These are phyloP conservation scores for Entomortierella lignicola DNA, from an alignment of 192 early-diverging fungal species.

Conservation along the genomic window DNA sequence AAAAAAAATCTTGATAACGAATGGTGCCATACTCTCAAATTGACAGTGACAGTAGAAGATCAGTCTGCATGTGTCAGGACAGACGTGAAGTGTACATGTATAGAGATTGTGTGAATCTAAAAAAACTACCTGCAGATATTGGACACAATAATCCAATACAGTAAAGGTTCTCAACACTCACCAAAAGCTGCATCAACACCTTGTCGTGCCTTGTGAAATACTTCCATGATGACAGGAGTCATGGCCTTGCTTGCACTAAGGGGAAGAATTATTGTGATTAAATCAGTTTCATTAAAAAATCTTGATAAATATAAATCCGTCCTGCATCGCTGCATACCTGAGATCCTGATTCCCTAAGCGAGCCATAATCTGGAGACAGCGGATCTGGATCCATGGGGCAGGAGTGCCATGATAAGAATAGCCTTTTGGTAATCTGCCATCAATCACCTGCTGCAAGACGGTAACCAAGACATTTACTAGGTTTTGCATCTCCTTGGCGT, in stretches of 20 bases:
- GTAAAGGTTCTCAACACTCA: constrained; percentile 14
- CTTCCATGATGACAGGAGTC: constrained; percentile 45
- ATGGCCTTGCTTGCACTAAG: constrained; percentile 51
- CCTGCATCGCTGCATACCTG: constrained; percentile 27
- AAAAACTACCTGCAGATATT: no score
- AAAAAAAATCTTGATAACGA: neutral
- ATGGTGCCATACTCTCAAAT: no score
- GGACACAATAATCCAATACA: no score
- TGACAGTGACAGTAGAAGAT: no score
- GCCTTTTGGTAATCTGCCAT: constrained; percentile 56
- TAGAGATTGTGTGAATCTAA: no score
- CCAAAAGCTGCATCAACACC: constrained; percentile 53
- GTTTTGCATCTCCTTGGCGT: constrained; percentile 45
- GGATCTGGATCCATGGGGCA: constrained; percentile 68
- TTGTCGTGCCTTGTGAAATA: constrained; percentile 46
- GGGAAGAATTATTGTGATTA: neutral
- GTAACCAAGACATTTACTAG: constrained; percentile 50
- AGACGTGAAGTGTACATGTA: no score
- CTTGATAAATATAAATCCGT: no score
- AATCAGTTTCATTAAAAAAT: constrained; percentile 1
- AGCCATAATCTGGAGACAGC: constrained; percentile 58
- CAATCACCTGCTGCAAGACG: constrained; percentile 60
- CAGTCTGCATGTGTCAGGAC: no score
- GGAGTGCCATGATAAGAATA: constrained; percentile 65
- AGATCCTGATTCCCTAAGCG: constrained; percentile 44